Conservation (phyloP, 768 basidiomycete species). For the Phaeolepiota aurea region DNA sequence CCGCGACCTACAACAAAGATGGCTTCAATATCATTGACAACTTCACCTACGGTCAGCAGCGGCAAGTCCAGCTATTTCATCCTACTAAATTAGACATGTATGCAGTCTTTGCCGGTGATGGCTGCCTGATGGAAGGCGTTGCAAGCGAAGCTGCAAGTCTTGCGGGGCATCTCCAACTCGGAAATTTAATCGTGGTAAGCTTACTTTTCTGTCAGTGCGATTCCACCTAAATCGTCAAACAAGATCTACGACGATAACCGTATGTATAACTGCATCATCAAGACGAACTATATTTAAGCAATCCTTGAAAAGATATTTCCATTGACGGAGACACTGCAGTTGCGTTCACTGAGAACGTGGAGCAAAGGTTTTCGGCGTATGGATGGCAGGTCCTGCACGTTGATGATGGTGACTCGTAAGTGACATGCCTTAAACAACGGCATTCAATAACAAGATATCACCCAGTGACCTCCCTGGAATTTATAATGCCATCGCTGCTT, state of each 20-base stretch:
- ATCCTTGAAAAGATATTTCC: slow-evolving; percentile 64
- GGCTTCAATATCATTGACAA: slow-evolving; percentile 77
- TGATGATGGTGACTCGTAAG: slow-evolving; percentile 69
- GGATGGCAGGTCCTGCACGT: slow-evolving; percentile 92
- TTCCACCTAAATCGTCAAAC: background rate
- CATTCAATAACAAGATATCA: no score
- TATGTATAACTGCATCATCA: slow-evolving; percentile 27
- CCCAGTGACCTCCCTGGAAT: slow-evolving; percentile 76
- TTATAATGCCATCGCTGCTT: slow-evolving; percentile 69
- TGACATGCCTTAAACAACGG: no score
- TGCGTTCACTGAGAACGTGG: slow-evolving; percentile 93
- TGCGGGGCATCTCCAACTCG: slow-evolving; percentile 89
- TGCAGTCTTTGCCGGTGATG: slow-evolving; percentile 85
- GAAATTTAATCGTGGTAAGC: slow-evolving; percentile 85
- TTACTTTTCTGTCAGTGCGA: background rate
- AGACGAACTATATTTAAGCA: slow-evolving; percentile 4
- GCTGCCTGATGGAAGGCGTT: slow-evolving; percentile 96
- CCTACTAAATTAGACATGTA: slow-evolving; percentile 6
- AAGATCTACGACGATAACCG: slow-evolving; percentile 95
- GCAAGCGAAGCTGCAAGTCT: slow-evolving; percentile 88
- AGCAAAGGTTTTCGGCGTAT: slow-evolving; percentile 81
- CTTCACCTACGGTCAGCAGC: slow-evolving; percentile 69
- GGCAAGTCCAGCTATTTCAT: slow-evolving; percentile 2
- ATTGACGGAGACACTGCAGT: slow-evolving; percentile 91
- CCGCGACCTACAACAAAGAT: slow-evolving; percentile 84